A percentile compares a stretch with the other conserved stretches of the same genome.
These are phyloP conservation scores for Homolaphlyctis polyrhiza DNA, from an alignment of 371 early-diverging fungal genomes.

Conservation along the genomic window DNA sequence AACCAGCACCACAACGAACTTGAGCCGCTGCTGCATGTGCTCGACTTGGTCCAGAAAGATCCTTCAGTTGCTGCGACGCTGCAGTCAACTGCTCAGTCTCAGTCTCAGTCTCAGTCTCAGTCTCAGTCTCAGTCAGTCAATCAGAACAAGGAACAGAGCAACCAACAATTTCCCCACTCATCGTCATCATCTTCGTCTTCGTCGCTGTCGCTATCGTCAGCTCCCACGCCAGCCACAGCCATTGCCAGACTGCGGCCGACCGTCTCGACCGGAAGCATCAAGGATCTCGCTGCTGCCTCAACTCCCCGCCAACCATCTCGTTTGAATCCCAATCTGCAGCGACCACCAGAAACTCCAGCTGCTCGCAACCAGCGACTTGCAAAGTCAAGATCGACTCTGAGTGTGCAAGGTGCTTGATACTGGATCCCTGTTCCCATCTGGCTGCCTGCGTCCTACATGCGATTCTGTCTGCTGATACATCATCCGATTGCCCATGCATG, in stretches of 20 bases:
- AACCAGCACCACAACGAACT: slow-evolving; percentile 8
- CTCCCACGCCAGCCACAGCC: not conserved
- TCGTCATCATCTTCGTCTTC: too few relatives aligned
- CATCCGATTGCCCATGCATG: not conserved
- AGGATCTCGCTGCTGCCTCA: not conserved
- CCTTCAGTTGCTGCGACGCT: slow-evolving; percentile 8
- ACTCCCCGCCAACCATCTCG: not conserved
- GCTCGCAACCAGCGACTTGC: not conserved
- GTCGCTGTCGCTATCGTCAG: not conserved
- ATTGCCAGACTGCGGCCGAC: not conserved
- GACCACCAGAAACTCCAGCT: not conserved
- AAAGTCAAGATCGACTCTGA: not conserved
- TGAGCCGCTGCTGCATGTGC: slow-evolving; percentile 13
- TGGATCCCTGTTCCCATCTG: too few relatives aligned
- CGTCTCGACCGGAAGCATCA: slow-evolving; percentile 1
- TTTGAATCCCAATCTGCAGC: not conserved
- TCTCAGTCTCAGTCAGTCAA: not conserved
- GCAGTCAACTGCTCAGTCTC: not conserved
- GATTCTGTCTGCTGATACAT: too few relatives aligned
- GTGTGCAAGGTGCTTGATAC: too few relatives aligned
- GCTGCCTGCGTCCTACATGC: too few relatives aligned
- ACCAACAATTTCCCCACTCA: too few relatives aligned
- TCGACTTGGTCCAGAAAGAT: slow-evolving; percentile 7
- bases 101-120: not conserved
- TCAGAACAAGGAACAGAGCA: too few relatives aligned